Evolutionary conservation across 2,329 filamentous ascomycete species (phyloP).

Genomic region (Ophiostoma tasmaniense): DNA sequence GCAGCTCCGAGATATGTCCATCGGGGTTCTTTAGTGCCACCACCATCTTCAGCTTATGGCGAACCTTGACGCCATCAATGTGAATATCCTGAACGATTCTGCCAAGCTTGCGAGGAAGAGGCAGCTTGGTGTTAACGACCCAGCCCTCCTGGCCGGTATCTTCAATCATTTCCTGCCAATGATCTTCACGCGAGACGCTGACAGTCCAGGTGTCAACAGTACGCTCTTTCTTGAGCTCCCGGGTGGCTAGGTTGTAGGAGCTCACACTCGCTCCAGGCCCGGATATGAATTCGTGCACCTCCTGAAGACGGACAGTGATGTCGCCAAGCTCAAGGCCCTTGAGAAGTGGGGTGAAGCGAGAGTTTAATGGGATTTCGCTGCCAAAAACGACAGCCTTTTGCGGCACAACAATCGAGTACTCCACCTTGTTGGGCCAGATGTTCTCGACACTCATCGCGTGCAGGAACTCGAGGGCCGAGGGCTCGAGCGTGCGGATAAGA

Average conservation of each 20-base stretch:
- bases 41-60: slow-evolving; percentile 86
- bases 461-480: slow-evolving; percentile 66
- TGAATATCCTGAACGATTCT: slow-evolving; percentile 86
- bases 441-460: slow-evolving; percentile 96
- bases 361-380: slow-evolving; percentile 73
- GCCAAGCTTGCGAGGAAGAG: slow-evolving; percentile 72
- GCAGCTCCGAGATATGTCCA: slow-evolving; percentile 86
- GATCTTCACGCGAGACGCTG: slow-evolving; percentile 46
- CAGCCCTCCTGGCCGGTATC: slow-evolving; percentile 60
- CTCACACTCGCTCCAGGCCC: slow-evolving; percentile 41
- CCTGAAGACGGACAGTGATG: slow-evolving; percentile 70
- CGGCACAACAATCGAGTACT: slow-evolving; percentile 88
- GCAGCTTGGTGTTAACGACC: slow-evolving; percentile 51
- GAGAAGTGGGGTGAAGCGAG: slow-evolving; percentile 77
- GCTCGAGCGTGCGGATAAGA: slow-evolving; percentile 68
- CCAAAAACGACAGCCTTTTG: slow-evolving; percentile 93
- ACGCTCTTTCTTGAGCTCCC: slow-evolving; percentile 54
- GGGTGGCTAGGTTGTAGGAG: slow-evolving; percentile 37
- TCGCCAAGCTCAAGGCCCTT: slow-evolving; percentile 84
- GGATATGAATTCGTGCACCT: slow-evolving; percentile 53
- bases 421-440: slow-evolving; percentile 94
- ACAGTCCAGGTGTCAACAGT: slow-evolving; percentile 54
- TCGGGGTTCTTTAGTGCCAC: slow-evolving; percentile 91
- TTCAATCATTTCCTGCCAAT: slow-evolving; percentile 62
- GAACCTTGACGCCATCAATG: slow-evolving; percentile 78